Conservation (phyloP, 1,284 basidiomycete genomes). For the Microbotryum lychnidis-dioicae region DNA sequence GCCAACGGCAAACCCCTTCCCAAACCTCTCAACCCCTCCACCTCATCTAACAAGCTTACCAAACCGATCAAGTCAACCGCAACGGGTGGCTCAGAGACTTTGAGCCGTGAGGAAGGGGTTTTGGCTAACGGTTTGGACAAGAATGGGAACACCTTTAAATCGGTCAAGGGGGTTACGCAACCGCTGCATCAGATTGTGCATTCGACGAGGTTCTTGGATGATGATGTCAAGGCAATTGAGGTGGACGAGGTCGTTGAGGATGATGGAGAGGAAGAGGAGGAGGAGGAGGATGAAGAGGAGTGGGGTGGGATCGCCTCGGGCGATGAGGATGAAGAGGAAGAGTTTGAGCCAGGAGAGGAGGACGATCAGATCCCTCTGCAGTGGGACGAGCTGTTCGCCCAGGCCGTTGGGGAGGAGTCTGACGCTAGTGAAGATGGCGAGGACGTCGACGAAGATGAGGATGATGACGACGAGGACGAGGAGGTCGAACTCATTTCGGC, state of each 20-base stretch:
- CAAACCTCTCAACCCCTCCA: constrained; percentile 23
- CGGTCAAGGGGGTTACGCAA: constrained; percentile 51
- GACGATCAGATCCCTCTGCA: constrained; percentile 27
- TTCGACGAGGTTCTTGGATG: constrained; percentile 49
- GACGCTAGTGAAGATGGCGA: constrained; percentile 1
- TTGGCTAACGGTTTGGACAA: constrained; percentile 29
- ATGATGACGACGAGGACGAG: constrained; percentile 26
- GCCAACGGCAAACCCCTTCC: constrained; percentile 27
- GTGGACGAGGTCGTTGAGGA: constrained; percentile 36
- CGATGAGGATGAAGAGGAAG: constrained; percentile 39
- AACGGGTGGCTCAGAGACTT: not conserved
- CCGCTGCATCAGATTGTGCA: constrained; percentile 51
- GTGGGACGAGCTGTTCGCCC: constrained; percentile 32
- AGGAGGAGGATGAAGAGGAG: constrained; percentile 31
- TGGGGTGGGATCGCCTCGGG: constrained; percentile 38
- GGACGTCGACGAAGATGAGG: constrained; percentile 35
- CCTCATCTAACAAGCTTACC: constrained; percentile 29
- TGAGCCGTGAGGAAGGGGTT: constrained; percentile 1
- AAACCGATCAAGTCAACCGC: constrained; percentile 17
- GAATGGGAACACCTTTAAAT: constrained; percentile 41
- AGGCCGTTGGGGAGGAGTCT: constrained; percentile 23
- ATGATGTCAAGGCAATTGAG: constrained; percentile 40
- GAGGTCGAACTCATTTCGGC: constrained; percentile 17
- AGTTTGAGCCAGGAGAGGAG: constrained; percentile 37
- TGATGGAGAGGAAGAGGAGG: constrained; percentile 45